These are phyloP conservation scores for Paxillus involutus DNA, from an alignment of 768 basidiomycete genomes.

Conservation along the genomic window DNA sequence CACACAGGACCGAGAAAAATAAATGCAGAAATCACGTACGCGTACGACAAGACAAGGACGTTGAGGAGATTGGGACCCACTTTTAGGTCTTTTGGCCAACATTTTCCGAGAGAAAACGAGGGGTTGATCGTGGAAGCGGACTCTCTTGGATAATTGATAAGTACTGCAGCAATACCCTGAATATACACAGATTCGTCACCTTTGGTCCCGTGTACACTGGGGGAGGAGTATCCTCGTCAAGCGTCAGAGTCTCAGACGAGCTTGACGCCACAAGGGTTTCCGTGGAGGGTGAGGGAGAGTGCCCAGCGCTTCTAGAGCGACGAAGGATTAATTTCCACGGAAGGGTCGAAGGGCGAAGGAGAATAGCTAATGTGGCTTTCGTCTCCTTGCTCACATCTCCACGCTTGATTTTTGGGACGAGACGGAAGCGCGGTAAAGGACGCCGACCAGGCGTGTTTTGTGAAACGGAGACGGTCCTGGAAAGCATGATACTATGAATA, in stretches of 20 bases:
- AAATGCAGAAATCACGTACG: constrained; percentile 10
- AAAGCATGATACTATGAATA: constrained; percentile 9
- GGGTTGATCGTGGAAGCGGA: constrained; percentile 30
- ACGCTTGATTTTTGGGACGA: constrained; percentile 11
- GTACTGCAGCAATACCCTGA: not conserved
- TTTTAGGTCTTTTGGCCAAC: constrained; percentile 17
- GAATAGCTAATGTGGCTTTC: constrained; percentile 17
- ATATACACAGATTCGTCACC: constrained; percentile 10
- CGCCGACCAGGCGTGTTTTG: constrained; percentile 9
- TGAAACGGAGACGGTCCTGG: not conserved
- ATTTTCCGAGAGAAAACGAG: constrained; percentile 17
- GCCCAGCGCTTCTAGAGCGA: not conserved
- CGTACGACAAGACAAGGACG: constrained; percentile 30
- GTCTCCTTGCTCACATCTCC: constrained; percentile 15
- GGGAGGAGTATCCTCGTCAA: constrained; percentile 4
- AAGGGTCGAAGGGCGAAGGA: constrained; percentile 22
- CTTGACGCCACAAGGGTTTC: not conserved
- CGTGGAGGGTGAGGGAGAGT: not conserved
- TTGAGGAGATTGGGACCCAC: constrained; percentile 13
- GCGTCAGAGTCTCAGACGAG: constrained; percentile 6
- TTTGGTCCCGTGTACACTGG: constrained; percentile 12
- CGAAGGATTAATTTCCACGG: constrained; percentile 18
- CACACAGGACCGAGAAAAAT: not conserved
- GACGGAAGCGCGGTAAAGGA: constrained; percentile 6
- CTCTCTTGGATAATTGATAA: constrained; percentile 10